Percentiles rank a stretch among this genome's conserved stretches.
Conservation (phyloP, 192 early-diverging fungal genomes). For the Coemansia sp. region DNA sequence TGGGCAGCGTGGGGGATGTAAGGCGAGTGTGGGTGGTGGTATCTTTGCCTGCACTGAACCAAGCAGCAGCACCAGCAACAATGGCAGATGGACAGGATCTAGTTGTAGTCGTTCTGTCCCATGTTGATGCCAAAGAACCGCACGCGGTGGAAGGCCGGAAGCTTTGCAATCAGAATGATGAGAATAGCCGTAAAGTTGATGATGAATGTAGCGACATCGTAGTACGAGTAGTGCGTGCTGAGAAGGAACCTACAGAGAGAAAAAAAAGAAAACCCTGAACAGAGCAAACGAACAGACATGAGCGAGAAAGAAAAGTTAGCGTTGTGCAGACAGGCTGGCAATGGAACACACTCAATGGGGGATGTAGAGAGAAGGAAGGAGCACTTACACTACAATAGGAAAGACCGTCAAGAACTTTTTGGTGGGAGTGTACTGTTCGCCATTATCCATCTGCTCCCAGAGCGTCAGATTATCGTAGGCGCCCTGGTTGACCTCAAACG, state of each 20-base stretch:
- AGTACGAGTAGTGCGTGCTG: slow-evolving; percentile 95
- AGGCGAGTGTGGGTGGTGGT: background rate
- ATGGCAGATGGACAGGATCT: background rate
- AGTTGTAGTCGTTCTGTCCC: slow-evolving; percentile 54
- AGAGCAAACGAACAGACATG: slow-evolving; percentile 1
- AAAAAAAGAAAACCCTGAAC: background rate
- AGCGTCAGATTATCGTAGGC: slow-evolving; percentile 91
- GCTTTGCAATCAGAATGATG: slow-evolving; percentile 87
- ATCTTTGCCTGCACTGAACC: background rate
- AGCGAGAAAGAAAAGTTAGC: slow-evolving; percentile 13
- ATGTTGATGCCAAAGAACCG: slow-evolving; percentile 94
- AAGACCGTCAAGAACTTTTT: slow-evolving; percentile 96
- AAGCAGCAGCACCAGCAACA: background rate
- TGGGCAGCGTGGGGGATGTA: background rate
- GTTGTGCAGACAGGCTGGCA: slow-evolving; percentile 82
- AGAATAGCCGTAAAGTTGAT: slow-evolving; percentile 86
- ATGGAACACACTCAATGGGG: slow-evolving; percentile 50
- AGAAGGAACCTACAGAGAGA: slow-evolving; percentile 75
- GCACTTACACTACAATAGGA: slow-evolving; percentile 88
- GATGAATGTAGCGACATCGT: slow-evolving; percentile 85
- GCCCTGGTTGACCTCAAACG: slow-evolving; percentile 92
- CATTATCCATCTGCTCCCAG: slow-evolving; percentile 99
- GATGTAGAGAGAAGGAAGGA: background rate
- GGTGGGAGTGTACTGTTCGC: slow-evolving; percentile 96
- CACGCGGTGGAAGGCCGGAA: slow-evolving; percentile 86